Evolutionary conservation across 2,329 filamentous ascomycete species (phyloP).

Genomic region (Ascomycota sp.): DNA sequence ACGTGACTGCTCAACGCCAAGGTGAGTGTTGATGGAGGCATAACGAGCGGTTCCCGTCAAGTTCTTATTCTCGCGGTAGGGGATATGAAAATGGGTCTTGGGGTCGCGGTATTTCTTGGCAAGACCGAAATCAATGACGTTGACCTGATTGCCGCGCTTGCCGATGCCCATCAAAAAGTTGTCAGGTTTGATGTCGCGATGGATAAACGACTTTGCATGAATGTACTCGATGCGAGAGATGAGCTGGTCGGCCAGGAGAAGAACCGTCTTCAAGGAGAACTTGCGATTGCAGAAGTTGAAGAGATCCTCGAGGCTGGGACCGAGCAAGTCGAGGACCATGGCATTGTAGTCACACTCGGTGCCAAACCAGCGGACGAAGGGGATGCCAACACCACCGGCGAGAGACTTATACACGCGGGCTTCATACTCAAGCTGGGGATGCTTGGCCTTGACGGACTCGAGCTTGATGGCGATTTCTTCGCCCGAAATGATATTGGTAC

Average conservation of each 20-base stretch:
- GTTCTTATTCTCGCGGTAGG: slow-evolving; percentile 99
- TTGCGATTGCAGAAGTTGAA: slow-evolving; percentile 99
- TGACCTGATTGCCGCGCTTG: slow-evolving; percentile 98
- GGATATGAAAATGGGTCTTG: slow-evolving; percentile 99
- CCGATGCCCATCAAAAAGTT: slow-evolving; percentile 99
- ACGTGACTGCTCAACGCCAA: slow-evolving; percentile 96
- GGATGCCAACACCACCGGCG: slow-evolving; percentile 90
- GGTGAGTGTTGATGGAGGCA: slow-evolving; percentile 94
- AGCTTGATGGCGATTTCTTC: slow-evolving; percentile 99
- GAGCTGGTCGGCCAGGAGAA: slow-evolving; percentile 89
- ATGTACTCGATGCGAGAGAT: slow-evolving; percentile 99
- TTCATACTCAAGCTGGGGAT: slow-evolving; percentile 96
- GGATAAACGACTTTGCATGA: slow-evolving; percentile 97
- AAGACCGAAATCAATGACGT: slow-evolving; percentile 95
- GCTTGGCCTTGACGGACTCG: slow-evolving; percentile 98
- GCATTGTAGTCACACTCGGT: slow-evolving; percentile 99
- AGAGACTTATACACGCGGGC: slow-evolving; percentile 81
- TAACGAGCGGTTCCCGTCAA: slow-evolving; percentile 96
- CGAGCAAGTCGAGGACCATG: slow-evolving; percentile 95
- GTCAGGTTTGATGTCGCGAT: slow-evolving; percentile 99
- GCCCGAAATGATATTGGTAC: slow-evolving; percentile 98
- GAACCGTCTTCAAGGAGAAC: slow-evolving; percentile 95
- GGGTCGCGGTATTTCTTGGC: slow-evolving; percentile 99
- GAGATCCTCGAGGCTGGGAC: slow-evolving; percentile 85
- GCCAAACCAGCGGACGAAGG: slow-evolving; percentile 98